Evolutionary conservation across 2,329 filamentous ascomycete genomes (phyloP).

Genomic region (Lachnellula subtilissima): DNA sequence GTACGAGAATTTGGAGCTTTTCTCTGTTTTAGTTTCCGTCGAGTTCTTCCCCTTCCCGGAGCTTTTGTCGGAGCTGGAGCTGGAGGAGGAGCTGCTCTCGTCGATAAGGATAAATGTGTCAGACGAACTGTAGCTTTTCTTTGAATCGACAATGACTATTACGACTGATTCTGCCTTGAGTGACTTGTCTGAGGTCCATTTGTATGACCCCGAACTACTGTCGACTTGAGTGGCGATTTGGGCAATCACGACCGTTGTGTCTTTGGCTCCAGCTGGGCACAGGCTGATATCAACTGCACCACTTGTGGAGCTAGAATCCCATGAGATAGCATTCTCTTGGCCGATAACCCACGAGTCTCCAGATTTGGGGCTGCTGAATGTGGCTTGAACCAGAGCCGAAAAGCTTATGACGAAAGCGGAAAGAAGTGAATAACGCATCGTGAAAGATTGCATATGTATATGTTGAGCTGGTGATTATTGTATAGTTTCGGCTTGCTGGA

Average conservation of each 20-base stretch:
- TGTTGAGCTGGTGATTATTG: background rate
- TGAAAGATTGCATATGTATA: background rate
- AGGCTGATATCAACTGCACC: conserved; percentile 12
- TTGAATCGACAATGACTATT: conserved; percentile 18
- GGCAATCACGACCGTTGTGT: conserved; percentile 37
- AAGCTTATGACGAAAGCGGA: conserved; percentile 7
- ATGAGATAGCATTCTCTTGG: conserved; percentile 9
- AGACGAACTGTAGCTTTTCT: conserved; percentile 5
- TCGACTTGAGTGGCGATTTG: conserved; percentile 46
- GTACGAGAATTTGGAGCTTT: background rate
- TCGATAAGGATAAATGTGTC: conserved; percentile 5
- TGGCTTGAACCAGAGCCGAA: conserved; percentile 6
- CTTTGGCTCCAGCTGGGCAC: conserved; percentile 14
- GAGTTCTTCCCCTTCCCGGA: background rate
- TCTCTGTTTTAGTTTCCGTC: background rate
- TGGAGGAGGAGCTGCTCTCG: background rate
- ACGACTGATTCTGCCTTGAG: conserved; percentile 8
- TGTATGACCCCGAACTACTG: conserved; percentile 26
- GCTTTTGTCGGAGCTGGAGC: background rate
- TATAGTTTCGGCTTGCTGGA: background rate
- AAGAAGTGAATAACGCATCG: conserved; percentile 14
- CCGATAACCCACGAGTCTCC: conserved; percentile 13
- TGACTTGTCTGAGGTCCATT: conserved; percentile 15
- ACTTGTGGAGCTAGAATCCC: conserved; percentile 14
- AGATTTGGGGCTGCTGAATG: conserved; percentile 11